Conservation (phyloP, 2,329 filamentous ascomycete species). For the Cercospora janseana region DNA sequence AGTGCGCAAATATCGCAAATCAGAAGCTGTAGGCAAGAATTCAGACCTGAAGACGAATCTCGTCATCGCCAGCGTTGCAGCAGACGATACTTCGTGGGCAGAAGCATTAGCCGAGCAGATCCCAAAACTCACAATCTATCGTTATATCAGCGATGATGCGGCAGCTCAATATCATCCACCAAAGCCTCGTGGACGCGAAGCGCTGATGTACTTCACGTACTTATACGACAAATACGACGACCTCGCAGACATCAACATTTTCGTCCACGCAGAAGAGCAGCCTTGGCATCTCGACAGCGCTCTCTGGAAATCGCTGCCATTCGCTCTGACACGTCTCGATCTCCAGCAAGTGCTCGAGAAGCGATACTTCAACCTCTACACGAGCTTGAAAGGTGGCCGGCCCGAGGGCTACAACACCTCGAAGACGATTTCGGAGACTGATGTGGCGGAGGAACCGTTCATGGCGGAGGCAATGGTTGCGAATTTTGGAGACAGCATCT, state of each 20-base stretch:
- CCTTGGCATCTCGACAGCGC: slow-evolving; percentile 23
- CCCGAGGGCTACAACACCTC: slow-evolving; percentile 20
- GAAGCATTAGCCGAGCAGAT: slow-evolving; percentile 10
- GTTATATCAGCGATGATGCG: slow-evolving; percentile 25
- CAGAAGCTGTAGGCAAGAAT: no score
- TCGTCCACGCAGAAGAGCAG: slow-evolving; percentile 52
- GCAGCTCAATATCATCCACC: slow-evolving; percentile 50
- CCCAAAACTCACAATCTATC: slow-evolving; percentile 24
- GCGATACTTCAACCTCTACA: slow-evolving; percentile 25
- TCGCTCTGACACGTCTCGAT: slow-evolving; percentile 20
- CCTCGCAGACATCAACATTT: slow-evolving; percentile 58
- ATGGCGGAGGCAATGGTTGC: slow-evolving; percentile 18
- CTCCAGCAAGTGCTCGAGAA: slow-evolving; percentile 12
- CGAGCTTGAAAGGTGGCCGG: slow-evolving; percentile 20
- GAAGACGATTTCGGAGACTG: slow-evolving; percentile 14
- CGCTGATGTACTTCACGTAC: slow-evolving; percentile 60
- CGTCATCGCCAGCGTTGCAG: slow-evolving; percentile 20
- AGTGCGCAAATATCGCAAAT: background rate
- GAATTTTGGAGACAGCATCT: slow-evolving; percentile 20
- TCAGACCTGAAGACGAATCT: slow-evolving; percentile 16
- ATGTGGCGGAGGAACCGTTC: slow-evolving; percentile 20
- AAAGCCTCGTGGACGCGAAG: slow-evolving; percentile 60
- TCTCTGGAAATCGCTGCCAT: slow-evolving; percentile 13
- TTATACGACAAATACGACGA: slow-evolving; percentile 60
- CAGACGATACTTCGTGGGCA: slow-evolving; percentile 25